phyloP scores from a whole-genome alignment of 2,329 filamentous ascomycete genomes.

The Aspergillus versicolor region DNA sequence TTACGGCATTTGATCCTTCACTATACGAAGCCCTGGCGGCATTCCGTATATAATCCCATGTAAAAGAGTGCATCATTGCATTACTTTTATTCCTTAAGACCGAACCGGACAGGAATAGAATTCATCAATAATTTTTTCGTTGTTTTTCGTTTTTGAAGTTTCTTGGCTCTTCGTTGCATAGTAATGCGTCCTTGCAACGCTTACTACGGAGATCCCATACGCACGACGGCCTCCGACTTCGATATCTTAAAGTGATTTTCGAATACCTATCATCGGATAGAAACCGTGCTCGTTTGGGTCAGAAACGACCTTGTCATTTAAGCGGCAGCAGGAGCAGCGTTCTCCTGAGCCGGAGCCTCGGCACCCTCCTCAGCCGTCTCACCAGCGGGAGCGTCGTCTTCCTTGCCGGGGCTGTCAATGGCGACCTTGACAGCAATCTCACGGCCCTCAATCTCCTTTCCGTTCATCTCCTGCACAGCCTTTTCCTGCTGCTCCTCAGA shows the following conservation, averaged over 20 bases:
- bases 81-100: slow-evolving; percentile 17
- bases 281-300: slow-evolving; percentile 18
- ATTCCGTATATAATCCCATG: slow-evolving; percentile 16
- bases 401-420: slow-evolving; percentile 99
- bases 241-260: slow-evolving; percentile 2
- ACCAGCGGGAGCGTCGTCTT: slow-evolving; percentile 68
- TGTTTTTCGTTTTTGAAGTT: slow-evolving; percentile 9
- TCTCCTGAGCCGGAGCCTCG: slow-evolving; percentile 44
- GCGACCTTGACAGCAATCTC: slow-evolving; percentile 99
- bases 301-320: slow-evolving; percentile 30
- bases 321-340: slow-evolving; percentile 39
- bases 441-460: slow-evolving; percentile 97
- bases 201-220: slow-evolving; percentile 27
- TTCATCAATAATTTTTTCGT: slow-evolving; percentile 17
- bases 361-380: slow-evolving; percentile 42
- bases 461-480: slow-evolving; percentile 97
- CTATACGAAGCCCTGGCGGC: slow-evolving; percentile 14
- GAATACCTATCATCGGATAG: not conserved
- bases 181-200: slow-evolving; percentile 18
- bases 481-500: slow-evolving; percentile 97
- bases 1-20: slow-evolving; percentile 20
- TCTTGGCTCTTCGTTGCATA: slow-evolving; percentile 16
- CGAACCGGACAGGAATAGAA: slow-evolving; percentile 28
- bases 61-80: slow-evolving; percentile 22
- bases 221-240: slow-evolving; percentile 19